Evolutionary conservation across 2,329 filamentous ascomycete genomes (phyloP).

Genomic region (Scolecobasidium constrictum): DNA sequence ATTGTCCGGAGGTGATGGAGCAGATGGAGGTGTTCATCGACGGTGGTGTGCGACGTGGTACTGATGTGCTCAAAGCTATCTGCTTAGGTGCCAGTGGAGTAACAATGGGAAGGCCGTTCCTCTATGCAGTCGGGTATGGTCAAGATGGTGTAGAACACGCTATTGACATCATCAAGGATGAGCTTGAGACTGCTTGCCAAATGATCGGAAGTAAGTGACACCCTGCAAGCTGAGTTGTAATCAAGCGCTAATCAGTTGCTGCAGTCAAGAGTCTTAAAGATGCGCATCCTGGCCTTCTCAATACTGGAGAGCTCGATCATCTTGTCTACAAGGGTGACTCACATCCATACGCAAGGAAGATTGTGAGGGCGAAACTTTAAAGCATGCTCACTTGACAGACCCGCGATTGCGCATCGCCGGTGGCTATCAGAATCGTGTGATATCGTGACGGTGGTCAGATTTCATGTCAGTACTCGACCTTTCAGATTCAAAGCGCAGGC

Average conservation of each 20-base stretch:
- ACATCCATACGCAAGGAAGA: slow-evolving; percentile 9
- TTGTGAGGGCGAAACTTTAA: too few relatives aligned
- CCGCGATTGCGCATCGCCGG: too few relatives aligned
- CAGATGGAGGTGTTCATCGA: slow-evolving; percentile 27
- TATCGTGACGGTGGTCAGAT: too few relatives aligned
- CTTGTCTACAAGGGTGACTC: slow-evolving; percentile 7
- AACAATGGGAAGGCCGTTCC: slow-evolving; percentile 25
- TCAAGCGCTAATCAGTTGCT: too few relatives aligned
- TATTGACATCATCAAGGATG: slow-evolving; percentile 17
- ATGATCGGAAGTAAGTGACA: slow-evolving; percentile 11
- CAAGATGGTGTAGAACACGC: slow-evolving; percentile 23
- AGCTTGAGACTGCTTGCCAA: slow-evolving; percentile 11
- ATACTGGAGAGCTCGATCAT: slow-evolving; percentile 9
- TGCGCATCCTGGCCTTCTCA: slow-evolving; percentile 9
- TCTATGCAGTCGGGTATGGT: slow-evolving; percentile 28
- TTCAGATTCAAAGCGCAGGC: too few relatives aligned
- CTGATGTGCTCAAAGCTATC: slow-evolving; percentile 27
- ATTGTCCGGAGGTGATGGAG: slow-evolving; percentile 24
- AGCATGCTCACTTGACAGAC: too few relatives aligned
- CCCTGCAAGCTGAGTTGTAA: too few relatives aligned
- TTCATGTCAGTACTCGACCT: too few relatives aligned
- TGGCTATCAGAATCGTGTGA: too few relatives aligned
- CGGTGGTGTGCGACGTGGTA: slow-evolving; percentile 25
- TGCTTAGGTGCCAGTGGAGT: slow-evolving; percentile 29
- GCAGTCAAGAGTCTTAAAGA: slow-evolving; percentile 10